A percentile compares a stretch with the other conserved stretches of the same genome.
These are phyloP conservation scores for Saccharomycopsis amapae DNA, from an alignment of 805 yeast species.

Conservation along the genomic window DNA sequence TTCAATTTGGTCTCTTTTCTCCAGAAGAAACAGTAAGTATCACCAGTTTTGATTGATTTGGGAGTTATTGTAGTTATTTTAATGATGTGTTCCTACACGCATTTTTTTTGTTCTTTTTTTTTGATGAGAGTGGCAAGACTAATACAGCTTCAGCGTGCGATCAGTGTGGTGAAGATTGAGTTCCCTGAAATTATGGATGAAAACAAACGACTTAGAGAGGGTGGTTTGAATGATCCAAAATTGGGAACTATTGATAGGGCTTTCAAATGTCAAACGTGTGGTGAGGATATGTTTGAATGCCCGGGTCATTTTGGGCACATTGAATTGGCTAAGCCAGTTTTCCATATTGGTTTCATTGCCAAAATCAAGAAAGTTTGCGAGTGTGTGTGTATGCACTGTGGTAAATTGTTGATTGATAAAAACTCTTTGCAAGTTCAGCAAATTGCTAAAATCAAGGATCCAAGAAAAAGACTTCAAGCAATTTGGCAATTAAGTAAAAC, in stretches of 20 bases:
- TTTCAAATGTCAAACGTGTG: constrained; percentile 97
- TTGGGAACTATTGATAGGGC: constrained; percentile 96
- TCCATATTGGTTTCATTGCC: constrained; percentile 91
- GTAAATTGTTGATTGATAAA: constrained; percentile 86
- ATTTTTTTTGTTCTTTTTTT: constrained; percentile 2
- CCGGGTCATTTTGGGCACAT: constrained; percentile 99
- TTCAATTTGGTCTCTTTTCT: constrained; percentile 94
- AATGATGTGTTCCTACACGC: neutral
- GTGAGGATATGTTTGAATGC: constrained; percentile 98
- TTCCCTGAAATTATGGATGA: constrained; percentile 99
- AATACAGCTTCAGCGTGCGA: constrained; percentile 73
- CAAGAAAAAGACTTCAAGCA: constrained; percentile 93
- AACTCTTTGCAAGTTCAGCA: constrained; percentile 62
- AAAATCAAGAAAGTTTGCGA: constrained; percentile 94
- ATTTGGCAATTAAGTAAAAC: constrained; percentile 91
- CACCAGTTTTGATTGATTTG: neutral
- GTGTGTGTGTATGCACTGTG: constrained; percentile 98
- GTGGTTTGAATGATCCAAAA: constrained; percentile 96
- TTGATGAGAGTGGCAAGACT: no score
- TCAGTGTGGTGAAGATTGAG: constrained; percentile 95
- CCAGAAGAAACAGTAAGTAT: constrained; percentile 82
- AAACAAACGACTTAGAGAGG: constrained; percentile 90
- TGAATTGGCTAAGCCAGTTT: constrained; percentile 96
- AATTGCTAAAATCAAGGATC: constrained; percentile 83
- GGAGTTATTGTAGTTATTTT: neutral